Evolutionary conservation across 192 early-diverging fungal species (phyloP).

Genomic region (Backusella westeae): DNA sequence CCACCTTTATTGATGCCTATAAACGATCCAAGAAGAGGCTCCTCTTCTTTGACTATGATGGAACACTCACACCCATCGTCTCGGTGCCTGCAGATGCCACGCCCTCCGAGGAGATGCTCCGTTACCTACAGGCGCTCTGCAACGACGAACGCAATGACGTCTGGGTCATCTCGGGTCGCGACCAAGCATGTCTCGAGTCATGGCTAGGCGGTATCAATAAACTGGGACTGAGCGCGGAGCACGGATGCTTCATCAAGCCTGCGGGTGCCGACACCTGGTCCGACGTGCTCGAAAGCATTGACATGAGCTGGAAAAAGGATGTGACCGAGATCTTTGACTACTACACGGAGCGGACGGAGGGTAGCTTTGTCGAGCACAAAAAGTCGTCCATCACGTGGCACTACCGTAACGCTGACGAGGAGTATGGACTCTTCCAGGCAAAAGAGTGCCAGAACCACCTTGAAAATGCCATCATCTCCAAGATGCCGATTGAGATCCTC

Average conservation of each 20-base stretch:
- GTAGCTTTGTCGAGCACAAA: conserved; percentile 83
- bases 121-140: conserved; percentile 62
- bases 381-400: conserved; percentile 89
- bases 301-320: conserved; percentile 84
- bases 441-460: conserved; percentile 90
- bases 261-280: conserved; percentile 56
- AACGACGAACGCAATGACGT: conserved; percentile 80
- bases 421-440: conserved; percentile 83
- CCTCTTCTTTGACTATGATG: conserved; percentile 96
- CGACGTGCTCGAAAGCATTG: conserved; percentile 51
- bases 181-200: conserved; percentile 78
- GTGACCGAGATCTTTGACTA: conserved; percentile 81
- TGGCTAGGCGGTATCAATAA: conserved; percentile 69
- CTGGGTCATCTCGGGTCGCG: conserved; percentile 94
- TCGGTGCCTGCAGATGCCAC: conserved; percentile 83
- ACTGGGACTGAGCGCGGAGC: conserved; percentile 82
- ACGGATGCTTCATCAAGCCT: conserved; percentile 83
- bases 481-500: conserved; percentile 82
- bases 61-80: conserved; percentile 92
- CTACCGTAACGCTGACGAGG: conserved; percentile 82
- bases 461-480: conserved; percentile 73
- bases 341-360: conserved; percentile 84
- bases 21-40: conserved; percentile 67
- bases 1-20: conserved; percentile 49
- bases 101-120: conserved; percentile 86